Evolutionary conservation across 192 early-diverging fungal genomes (phyloP).

Genomic region (Umbelopsis isabellina): DNA sequence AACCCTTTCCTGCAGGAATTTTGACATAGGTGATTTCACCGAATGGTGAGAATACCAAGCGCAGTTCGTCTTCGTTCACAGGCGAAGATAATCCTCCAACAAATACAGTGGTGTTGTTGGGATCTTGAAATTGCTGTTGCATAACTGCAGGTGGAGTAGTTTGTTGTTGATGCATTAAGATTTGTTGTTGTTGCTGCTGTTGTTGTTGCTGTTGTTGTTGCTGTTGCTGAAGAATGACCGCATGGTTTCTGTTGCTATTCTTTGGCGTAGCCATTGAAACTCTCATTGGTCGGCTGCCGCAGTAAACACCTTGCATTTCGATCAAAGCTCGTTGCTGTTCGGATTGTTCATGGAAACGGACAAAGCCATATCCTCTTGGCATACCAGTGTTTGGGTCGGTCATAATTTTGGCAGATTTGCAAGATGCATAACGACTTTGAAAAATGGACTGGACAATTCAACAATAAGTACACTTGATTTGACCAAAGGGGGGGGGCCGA

Average conservation of each 20-base stretch:
- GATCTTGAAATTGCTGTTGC: slow-evolving; percentile 63
- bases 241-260: slow-evolving; percentile 77
- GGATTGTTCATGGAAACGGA: slow-evolving; percentile 83
- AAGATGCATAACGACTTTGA: slow-evolving; percentile 80
- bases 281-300: slow-evolving; percentile 87
- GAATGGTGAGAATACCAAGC: slow-evolving; percentile 80
- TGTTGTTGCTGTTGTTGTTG: slow-evolving; percentile 19
- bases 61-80: slow-evolving; percentile 87
- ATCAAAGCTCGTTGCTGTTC: slow-evolving; percentile 88
- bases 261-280: slow-evolving; percentile 91
- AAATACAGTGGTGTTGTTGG: slow-evolving; percentile 96
- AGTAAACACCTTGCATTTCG: slow-evolving; percentile 88
- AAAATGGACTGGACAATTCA: slow-evolving; percentile 67
- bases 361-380: slow-evolving; percentile 94
- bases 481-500: slow-evolving; percentile 5
- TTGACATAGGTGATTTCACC: slow-evolving; percentile 94
- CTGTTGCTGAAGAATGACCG: slow-evolving; percentile 28
- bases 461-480: no score
- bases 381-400: slow-evolving; percentile 81
- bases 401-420: slow-evolving; percentile 93
- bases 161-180: slow-evolving; percentile 42
- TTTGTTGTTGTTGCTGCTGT: slow-evolving; percentile 37
- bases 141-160: slow-evolving; percentile 25
- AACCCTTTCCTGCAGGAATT: slow-evolving; percentile 93
- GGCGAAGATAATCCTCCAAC: slow-evolving; percentile 88